Conservation (phyloP, 2,329 filamentous ascomycete species). For the Sarocladiaceae sp. region DNA sequence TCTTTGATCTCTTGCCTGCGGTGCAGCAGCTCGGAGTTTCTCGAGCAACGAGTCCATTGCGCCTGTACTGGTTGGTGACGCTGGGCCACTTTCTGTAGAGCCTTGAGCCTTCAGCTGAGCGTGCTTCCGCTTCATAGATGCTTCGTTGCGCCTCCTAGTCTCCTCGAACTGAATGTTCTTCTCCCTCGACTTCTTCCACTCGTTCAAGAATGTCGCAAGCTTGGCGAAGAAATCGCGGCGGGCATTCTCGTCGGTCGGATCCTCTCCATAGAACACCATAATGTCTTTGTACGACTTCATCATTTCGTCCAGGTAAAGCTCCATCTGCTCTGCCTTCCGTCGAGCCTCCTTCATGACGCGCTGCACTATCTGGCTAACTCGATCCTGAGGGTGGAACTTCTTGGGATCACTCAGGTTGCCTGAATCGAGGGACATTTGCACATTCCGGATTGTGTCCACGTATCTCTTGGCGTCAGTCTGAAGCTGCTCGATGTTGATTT, state of each 20-base stretch:
- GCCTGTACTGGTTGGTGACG: slow-evolving; percentile 69
- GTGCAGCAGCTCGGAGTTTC: slow-evolving; percentile 88
- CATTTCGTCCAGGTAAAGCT: slow-evolving; percentile 91
- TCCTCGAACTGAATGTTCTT: slow-evolving; percentile 88
- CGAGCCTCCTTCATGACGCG: slow-evolving; percentile 94
- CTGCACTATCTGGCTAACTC: slow-evolving; percentile 85
- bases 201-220: slow-evolving; percentile 78
- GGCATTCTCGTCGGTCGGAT: slow-evolving; percentile 85
- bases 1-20: slow-evolving; percentile 80
- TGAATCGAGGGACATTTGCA: slow-evolving; percentile 84
- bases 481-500: slow-evolving; percentile 91
- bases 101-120: slow-evolving; percentile 59
- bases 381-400: slow-evolving; percentile 96
- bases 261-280: slow-evolving; percentile 94
- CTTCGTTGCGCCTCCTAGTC: slow-evolving; percentile 76
- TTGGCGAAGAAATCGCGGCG: slow-evolving; percentile 93
- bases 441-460: slow-evolving; percentile 89
- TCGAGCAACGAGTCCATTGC: slow-evolving; percentile 95
- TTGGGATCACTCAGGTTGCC: slow-evolving; percentile 94
- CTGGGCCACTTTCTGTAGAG: slow-evolving; percentile 37
- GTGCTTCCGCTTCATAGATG: slow-evolving; percentile 85
- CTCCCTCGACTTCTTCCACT: slow-evolving; percentile 94
- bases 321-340: slow-evolving; percentile 92
- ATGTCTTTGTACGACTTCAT: slow-evolving; percentile 86
- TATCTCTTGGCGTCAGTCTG: slow-evolving; percentile 83